These are phyloP conservation scores for Ambrosiella xylebori DNA, from an alignment of 2,329 filamentous ascomycete species.

Conservation along the genomic window DNA sequence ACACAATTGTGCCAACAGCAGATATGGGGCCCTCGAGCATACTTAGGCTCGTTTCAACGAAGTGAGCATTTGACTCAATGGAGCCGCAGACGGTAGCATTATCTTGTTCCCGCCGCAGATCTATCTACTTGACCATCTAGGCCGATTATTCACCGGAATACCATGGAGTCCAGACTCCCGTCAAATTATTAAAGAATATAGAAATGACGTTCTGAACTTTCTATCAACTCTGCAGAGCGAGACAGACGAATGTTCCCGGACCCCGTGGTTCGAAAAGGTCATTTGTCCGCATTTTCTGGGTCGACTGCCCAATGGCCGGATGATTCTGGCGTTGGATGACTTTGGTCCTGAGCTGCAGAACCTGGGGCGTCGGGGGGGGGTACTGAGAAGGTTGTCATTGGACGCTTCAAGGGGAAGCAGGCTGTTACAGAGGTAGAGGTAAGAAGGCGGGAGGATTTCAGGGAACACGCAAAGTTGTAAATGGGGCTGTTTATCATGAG, in stretches of 20 bases:
- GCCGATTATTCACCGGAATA: constrained; percentile 19
- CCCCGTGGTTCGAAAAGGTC: constrained; percentile 43
- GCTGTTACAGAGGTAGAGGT: constrained; percentile 2
- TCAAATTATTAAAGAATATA: constrained; percentile 33
- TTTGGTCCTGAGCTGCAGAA: constrained; percentile 37
- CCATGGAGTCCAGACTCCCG: constrained; percentile 9
- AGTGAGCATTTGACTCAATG: constrained; percentile 49
- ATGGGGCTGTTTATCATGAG: background rate
- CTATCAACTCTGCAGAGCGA: constrained; percentile 23
- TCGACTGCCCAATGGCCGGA: constrained; percentile 28
- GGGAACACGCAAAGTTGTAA: constrained; percentile 3
- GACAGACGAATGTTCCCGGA: constrained; percentile 25
- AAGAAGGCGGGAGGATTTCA: background rate
- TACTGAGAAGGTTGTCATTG: constrained; percentile 38
- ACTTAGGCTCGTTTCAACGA: constrained; percentile 66
- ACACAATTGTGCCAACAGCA: constrained; percentile 47
- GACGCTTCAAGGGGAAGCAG: constrained; percentile 1
- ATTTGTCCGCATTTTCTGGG: constrained; percentile 38
- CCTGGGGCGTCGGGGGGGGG: constrained; percentile 39
- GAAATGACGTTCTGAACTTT: constrained; percentile 28
- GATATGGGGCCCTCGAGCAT: constrained; percentile 48
- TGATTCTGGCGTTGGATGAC: constrained; percentile 39
- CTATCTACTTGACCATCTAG: constrained; percentile 48
- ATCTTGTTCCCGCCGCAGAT: constrained; percentile 85
- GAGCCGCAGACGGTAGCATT: constrained; percentile 46